These are phyloP conservation scores for Fusarium oxysporum DNA, from an alignment of 2,329 filamentous ascomycete genomes.

Conservation along the genomic window DNA sequence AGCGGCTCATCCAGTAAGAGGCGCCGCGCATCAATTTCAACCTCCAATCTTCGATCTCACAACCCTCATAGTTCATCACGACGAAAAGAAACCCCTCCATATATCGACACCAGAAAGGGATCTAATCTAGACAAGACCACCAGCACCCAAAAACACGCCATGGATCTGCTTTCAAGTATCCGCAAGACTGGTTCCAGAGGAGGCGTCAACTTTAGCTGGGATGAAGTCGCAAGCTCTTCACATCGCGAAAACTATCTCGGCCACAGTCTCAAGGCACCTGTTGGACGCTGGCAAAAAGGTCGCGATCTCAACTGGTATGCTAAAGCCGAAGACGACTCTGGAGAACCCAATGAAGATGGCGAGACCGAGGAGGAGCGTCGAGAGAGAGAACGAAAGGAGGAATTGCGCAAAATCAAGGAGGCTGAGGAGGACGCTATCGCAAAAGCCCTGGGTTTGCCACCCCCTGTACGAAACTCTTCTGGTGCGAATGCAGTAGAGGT, in stretches of 20 bases:
- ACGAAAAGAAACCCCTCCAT: neutral
- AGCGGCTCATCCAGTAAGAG: conserved; percentile 17
- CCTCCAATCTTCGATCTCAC: conserved; percentile 6
- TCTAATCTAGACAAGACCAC: neutral
- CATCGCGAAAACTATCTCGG: conserved; percentile 93
- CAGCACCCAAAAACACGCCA: conserved; percentile 51
- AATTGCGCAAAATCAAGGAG: conserved; percentile 86
- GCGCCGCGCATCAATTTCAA: conserved; percentile 18
- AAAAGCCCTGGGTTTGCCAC: conserved; percentile 81
- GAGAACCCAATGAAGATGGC: conserved; percentile 58
- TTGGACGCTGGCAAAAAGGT: conserved; percentile 90
- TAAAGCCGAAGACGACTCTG: conserved; percentile 58
- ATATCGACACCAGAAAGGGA: neutral
- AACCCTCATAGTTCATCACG: neutral
- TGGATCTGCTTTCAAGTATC: conserved; percentile 94
- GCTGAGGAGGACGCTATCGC: conserved; percentile 93
- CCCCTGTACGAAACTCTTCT: conserved; percentile 68
- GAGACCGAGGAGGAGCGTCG: conserved; percentile 70
- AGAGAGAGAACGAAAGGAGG: conserved; percentile 75
- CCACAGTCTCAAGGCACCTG: conserved; percentile 90
- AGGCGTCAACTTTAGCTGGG: conserved; percentile 96
- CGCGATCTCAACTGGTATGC: conserved; percentile 75
- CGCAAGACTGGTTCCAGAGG: conserved; percentile 92
- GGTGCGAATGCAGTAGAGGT: conserved; percentile 78
- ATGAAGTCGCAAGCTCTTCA: conserved; percentile 85